A percentile compares a stretch with the other conserved stretches of the same genome.
These are phyloP conservation scores for Aspergillus felis DNA, from an alignment of 2,329 filamentous ascomycete species.

Conservation along the genomic window DNA sequence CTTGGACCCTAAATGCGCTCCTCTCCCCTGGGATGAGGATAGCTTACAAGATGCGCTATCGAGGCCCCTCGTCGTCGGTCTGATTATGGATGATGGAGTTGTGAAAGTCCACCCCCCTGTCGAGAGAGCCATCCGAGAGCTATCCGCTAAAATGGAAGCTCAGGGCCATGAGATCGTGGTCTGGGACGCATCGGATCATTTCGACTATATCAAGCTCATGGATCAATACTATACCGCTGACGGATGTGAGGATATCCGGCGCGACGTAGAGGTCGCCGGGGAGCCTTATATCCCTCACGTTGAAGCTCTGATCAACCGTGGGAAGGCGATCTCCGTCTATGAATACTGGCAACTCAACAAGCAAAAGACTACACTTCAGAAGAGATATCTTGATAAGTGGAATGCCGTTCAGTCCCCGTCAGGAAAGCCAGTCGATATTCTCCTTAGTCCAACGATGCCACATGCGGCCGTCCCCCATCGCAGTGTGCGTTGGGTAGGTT, in stretches of 20 bases:
- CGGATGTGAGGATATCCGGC: slow-evolving; percentile 59
- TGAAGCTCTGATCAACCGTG: slow-evolving; percentile 52
- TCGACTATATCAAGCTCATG: slow-evolving; percentile 54
- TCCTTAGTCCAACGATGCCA: slow-evolving; percentile 59
- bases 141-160: slow-evolving; percentile 34
- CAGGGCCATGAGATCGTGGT: slow-evolving; percentile 54
- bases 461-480: slow-evolving; percentile 52
- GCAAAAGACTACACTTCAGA: slow-evolving; percentile 51
- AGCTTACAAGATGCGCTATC: slow-evolving; percentile 40
- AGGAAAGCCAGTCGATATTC: slow-evolving; percentile 50
- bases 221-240: slow-evolving; percentile 61
- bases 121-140: slow-evolving; percentile 40
- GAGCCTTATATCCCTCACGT: slow-evolving; percentile 60
- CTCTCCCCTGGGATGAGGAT: slow-evolving; percentile 52
- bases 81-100: slow-evolving; percentile 52
- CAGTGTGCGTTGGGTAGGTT: slow-evolving; percentile 49
- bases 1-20: slow-evolving; percentile 51
- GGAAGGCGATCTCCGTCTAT: slow-evolving; percentile 55
- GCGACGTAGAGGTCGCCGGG: slow-evolving; percentile 51
- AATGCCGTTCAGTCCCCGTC: slow-evolving; percentile 43
- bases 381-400: slow-evolving; percentile 59
- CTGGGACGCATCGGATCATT: slow-evolving; percentile 52
- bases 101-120: slow-evolving; percentile 55
- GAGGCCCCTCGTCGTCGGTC: slow-evolving; percentile 48
- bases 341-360: slow-evolving; percentile 66